phyloP scores from a whole-genome alignment of 352 stramenopile genomes.

The Phytophthora cactorum region DNA sequence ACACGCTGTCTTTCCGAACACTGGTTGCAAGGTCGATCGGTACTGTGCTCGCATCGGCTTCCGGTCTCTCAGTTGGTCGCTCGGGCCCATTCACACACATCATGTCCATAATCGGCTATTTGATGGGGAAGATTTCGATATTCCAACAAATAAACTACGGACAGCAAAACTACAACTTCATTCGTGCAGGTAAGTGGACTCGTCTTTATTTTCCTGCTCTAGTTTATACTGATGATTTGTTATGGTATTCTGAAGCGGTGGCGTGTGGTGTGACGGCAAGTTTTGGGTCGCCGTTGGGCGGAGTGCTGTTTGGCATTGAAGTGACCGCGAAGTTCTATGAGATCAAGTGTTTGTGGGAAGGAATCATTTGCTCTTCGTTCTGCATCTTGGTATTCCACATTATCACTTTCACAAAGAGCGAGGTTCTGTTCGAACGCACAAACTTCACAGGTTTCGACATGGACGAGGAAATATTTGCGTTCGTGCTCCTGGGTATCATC shows the following conservation, averaged over 20 bases:
- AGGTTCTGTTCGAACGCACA: constrained; percentile 81
- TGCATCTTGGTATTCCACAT: constrained; percentile 83
- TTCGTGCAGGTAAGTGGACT: constrained; percentile 54
- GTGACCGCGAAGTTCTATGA: constrained; percentile 85
- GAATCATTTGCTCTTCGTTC: constrained; percentile 80
- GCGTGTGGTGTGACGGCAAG: constrained; percentile 82
- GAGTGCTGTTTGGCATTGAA: constrained; percentile 85
- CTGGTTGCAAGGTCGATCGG: constrained; percentile 74
- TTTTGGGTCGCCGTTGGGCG: constrained; percentile 80
- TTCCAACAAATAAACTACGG: constrained; percentile 76
- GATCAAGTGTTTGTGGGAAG: constrained; percentile 87
- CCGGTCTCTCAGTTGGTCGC: constrained; percentile 70
- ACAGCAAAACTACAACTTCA: constrained; percentile 73
- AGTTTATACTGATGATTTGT: not conserved
- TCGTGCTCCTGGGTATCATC: constrained; percentile 67
- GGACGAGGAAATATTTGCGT: constrained; percentile 80
- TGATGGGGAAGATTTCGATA: constrained; percentile 65
- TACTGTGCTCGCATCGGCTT: constrained; percentile 68
- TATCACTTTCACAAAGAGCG: constrained; percentile 74
- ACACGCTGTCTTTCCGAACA: constrained; percentile 66
- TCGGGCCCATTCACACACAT: constrained; percentile 80
- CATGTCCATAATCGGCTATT: constrained; percentile 72
- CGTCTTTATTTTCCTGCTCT: not conserved
- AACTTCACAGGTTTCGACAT: constrained; percentile 82
- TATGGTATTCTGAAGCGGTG: constrained; percentile 41